Conservation (phyloP, 164 flowering plant genomes). For the Piper longum region DNA sequence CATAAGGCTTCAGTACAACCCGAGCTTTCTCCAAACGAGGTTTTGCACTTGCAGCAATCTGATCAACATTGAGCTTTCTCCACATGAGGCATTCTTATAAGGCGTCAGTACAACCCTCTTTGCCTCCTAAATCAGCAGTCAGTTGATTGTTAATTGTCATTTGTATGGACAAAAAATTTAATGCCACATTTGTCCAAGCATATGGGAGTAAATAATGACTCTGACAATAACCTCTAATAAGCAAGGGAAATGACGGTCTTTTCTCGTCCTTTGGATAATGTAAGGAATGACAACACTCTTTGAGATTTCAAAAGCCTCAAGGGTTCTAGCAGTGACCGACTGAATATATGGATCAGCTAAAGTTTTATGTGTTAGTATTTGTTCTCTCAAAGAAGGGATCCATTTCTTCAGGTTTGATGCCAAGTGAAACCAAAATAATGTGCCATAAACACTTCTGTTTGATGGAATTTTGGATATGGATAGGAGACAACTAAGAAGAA, state of each 20-base stretch:
- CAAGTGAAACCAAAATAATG: too few species aligned
- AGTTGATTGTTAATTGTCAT: neutral
- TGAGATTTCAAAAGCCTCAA: constrained; percentile 57
- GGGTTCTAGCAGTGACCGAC: constrained; percentile 25
- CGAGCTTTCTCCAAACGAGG: constrained; percentile 74
- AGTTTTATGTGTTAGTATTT: constrained; percentile 42
- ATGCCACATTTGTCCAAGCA: too few species aligned
- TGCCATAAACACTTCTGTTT: too few species aligned
- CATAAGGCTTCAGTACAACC: constrained; percentile 56
- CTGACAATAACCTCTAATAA: constrained; percentile 45
- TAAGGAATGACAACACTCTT: constrained; percentile 53
- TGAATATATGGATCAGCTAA: constrained; percentile 54
- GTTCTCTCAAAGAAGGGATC: constrained; percentile 58
- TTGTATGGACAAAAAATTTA: neutral
- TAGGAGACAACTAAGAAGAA: too few species aligned
- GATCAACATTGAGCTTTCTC: constrained; percentile 72
- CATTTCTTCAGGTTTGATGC: too few species aligned
- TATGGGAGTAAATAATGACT: neutral
- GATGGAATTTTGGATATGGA: too few species aligned
- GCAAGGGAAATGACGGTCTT: constrained; percentile 57
- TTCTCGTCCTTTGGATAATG: constrained; percentile 43
- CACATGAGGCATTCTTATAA: too few species aligned
- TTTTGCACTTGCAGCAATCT: constrained; percentile 39
- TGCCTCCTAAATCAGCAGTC: constrained; percentile 34
- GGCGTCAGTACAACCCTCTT: constrained; percentile 54